Conservation (phyloP, 2,329 filamentous ascomycete species). For the Beauveria brongniartii region DNA sequence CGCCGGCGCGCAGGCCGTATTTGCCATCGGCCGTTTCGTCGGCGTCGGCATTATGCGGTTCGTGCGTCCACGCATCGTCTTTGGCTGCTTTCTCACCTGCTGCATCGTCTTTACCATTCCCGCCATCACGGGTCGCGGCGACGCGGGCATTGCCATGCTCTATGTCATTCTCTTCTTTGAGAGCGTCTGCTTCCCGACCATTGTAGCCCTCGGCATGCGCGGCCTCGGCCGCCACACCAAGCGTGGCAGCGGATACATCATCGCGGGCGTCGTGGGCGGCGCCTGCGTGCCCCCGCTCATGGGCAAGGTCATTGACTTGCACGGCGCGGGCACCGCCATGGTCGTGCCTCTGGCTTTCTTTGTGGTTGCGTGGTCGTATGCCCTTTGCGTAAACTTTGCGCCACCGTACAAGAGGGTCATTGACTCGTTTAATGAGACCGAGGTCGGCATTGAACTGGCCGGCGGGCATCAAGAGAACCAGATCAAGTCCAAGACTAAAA, state of each 20-base stretch:
- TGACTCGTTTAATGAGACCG: slow-evolving; percentile 45
- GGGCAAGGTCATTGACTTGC: slow-evolving; percentile 57
- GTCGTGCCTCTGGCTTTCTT: slow-evolving; percentile 57
- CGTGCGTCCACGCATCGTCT: slow-evolving; percentile 57
- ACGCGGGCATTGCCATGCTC: slow-evolving; percentile 50
- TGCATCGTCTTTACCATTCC: slow-evolving; percentile 56
- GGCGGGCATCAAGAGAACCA: slow-evolving; percentile 17
- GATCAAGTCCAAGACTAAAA: slow-evolving; percentile 1
- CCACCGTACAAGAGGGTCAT: slow-evolving; percentile 54
- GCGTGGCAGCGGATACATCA: slow-evolving; percentile 61
- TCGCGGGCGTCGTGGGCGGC: slow-evolving; percentile 64
- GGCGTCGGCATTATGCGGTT: slow-evolving; percentile 61
- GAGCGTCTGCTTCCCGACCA: slow-evolving; percentile 73
- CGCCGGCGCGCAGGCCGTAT: slow-evolving; percentile 65
- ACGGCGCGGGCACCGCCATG: slow-evolving; percentile 55
- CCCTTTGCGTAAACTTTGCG: slow-evolving; percentile 57
- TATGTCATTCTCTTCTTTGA: slow-evolving; percentile 71
- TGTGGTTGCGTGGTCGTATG: slow-evolving; percentile 47
- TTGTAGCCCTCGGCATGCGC: slow-evolving; percentile 68
- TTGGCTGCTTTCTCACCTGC: slow-evolving; percentile 55
- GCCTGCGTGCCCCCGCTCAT: slow-evolving; percentile 66
- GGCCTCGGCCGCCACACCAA: slow-evolving; percentile 71
- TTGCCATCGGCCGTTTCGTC: slow-evolving; percentile 63
- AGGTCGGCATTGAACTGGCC: slow-evolving; percentile 29
- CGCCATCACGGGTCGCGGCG: slow-evolving; percentile 37